Percentiles rank a stretch among this genome's conserved stretches.
Evolutionary conservation across 805 yeast genomes (phyloP).

Genomic region (Blastobotrys muscicola): DNA sequence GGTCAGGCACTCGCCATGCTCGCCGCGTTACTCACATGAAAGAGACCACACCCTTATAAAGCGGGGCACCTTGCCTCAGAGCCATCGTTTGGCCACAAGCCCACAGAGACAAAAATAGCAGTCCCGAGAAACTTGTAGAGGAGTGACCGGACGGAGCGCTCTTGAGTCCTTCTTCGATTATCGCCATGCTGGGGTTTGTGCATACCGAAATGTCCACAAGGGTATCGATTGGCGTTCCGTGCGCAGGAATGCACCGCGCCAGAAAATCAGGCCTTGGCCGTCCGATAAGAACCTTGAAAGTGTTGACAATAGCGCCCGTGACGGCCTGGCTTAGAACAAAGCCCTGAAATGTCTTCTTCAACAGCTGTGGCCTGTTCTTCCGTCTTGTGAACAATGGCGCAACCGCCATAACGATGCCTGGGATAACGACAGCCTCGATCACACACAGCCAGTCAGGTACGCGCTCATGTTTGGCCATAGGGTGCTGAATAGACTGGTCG

Average conservation of each 20-base stretch:
- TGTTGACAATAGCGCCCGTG: slow-evolving; percentile 51
- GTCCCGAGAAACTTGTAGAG: slow-evolving; percentile 42
- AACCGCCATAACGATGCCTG: slow-evolving; percentile 17
- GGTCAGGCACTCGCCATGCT: neutral
- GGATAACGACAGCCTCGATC: slow-evolving; percentile 8
- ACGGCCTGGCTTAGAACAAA: slow-evolving; percentile 37
- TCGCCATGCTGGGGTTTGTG: slow-evolving; percentile 22
- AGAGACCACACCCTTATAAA: slow-evolving; percentile 18
- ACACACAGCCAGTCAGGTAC: slow-evolving; percentile 51
- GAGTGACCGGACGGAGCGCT: slow-evolving; percentile 53
- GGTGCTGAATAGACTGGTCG: slow-evolving; percentile 73
- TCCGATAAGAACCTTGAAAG: slow-evolving; percentile 76
- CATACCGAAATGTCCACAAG: slow-evolving; percentile 28
- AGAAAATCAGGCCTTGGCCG: slow-evolving; percentile 88
- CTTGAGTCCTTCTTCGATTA: slow-evolving; percentile 43
- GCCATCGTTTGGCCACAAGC: slow-evolving; percentile 38
- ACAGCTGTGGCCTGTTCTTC: slow-evolving; percentile 31
- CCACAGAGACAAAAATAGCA: slow-evolving; percentile 41
- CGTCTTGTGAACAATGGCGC: slow-evolving; percentile 22
- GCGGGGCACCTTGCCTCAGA: slow-evolving; percentile 26
- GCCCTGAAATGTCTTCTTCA: slow-evolving; percentile 61
- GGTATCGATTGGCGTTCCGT: slow-evolving; percentile 40
- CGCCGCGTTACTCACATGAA: slow-evolving; percentile 11
- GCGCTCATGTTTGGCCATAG: slow-evolving; percentile 65
- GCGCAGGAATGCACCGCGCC: slow-evolving; percentile 67